Conservation (phyloP, 495 filamentous ascomycete species). For the Xylaria flabelliformis region DNA sequence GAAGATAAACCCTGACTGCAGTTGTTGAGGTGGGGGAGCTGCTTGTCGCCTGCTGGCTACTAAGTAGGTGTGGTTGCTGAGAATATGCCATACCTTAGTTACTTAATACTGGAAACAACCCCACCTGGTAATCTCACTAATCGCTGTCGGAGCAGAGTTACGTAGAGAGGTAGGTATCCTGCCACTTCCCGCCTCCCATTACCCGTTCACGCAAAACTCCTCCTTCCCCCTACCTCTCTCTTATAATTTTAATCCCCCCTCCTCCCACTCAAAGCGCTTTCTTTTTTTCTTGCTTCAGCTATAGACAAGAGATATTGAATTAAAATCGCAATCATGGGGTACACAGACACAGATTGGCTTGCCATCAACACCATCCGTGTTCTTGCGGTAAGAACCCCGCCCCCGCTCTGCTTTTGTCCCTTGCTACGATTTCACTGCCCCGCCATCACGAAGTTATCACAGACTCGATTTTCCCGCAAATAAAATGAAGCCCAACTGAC, state of each 20-base stretch:
- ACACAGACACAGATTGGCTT: conserved; percentile 81
- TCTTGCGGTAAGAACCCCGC: conserved; percentile 78
- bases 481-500: conserved; percentile 24
- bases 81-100: background rate
- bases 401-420: conserved; percentile 47
- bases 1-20: background rate
- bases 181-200: conserved; percentile 1
- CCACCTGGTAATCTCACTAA: conserved; percentile 29
- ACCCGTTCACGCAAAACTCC: conserved; percentile 10
- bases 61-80: background rate
- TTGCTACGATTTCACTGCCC: conserved; percentile 14
- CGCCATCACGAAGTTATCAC: conserved; percentile 36
- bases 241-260: conserved; percentile 33
- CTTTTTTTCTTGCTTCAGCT: conserved; percentile 29
- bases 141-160: conserved; percentile 10
- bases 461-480: conserved; percentile 23
- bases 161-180: background rate
- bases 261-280: conserved; percentile 40
- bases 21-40: background rate
- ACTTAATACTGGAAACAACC: background rate
- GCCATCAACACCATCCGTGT: conserved; percentile 97
- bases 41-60: background rate
- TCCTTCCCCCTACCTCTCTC: conserved; percentile 25
- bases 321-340: conserved; percentile 77
- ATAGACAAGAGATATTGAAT: conserved; percentile 23